phyloP scores from a whole-genome alignment of 2,329 filamentous ascomycete species.

The Albophoma yamanashiensis region DNA sequence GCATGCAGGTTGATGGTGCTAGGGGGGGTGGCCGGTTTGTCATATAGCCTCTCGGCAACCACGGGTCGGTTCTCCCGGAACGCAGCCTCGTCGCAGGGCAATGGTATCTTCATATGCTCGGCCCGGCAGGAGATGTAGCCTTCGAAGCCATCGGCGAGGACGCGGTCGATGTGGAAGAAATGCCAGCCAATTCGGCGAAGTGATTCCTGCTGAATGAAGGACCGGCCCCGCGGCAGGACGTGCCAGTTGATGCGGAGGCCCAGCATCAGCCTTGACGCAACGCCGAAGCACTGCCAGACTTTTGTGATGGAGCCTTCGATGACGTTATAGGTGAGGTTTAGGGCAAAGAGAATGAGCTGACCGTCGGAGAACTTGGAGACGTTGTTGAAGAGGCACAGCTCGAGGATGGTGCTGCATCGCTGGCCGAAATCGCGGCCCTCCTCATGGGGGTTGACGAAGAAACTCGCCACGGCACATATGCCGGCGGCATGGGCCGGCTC shows the following conservation, averaged over 20 bases:
- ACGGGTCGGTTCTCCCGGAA: conserved; percentile 20
- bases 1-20: conserved; percentile 20
- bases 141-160: conserved; percentile 28
- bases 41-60: conserved; percentile 18
- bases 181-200: conserved; percentile 26
- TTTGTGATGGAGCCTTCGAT: conserved; percentile 25
- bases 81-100: conserved; percentile 23
- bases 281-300: conserved; percentile 27
- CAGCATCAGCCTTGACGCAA: conserved; percentile 24
- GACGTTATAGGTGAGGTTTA: conserved; percentile 25
- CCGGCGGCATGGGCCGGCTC: conserved; percentile 23
- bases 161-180: conserved; percentile 25
- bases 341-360: conserved; percentile 21
- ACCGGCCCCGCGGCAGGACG: conserved; percentile 13
- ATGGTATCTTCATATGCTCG: conserved; percentile 25
- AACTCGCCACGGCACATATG: conserved; percentile 26
- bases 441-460: conserved; percentile 22
- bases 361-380: conserved; percentile 25
- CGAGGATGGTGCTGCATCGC: conserved; percentile 26
- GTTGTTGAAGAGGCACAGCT: conserved; percentile 27
- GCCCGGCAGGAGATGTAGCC: conserved; percentile 26
- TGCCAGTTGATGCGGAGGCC: conserved; percentile 30
- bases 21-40: conserved; percentile 13
- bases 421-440: conserved; percentile 23
- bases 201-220: conserved; percentile 24